phyloP scores from a whole-genome alignment of 352 stramenopile species.

The Stramenopiles sp. region DNA sequence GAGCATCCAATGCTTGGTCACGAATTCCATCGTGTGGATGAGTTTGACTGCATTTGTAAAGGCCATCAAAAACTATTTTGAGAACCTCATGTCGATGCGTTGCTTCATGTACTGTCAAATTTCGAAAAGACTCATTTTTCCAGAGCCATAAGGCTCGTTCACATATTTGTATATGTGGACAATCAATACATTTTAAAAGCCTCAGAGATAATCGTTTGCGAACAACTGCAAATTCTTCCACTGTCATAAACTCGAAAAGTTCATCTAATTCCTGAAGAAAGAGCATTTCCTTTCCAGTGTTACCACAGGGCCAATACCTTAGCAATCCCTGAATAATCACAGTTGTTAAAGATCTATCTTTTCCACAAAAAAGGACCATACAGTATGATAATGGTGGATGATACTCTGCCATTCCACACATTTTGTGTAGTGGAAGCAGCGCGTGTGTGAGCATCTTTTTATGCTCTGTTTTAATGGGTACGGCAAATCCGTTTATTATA shows the following conservation, averaged over 20 bases:
- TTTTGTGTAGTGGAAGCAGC: conserved; percentile 91
- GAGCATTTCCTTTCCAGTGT: conserved; percentile 29
- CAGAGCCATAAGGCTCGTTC: conserved; percentile 87
- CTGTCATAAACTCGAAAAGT: conserved; percentile 1
- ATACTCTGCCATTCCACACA: conserved; percentile 75
- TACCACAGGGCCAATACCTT: conserved; percentile 17
- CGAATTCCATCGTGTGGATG: conserved; percentile 83
- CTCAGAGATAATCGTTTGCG: conserved; percentile 15
- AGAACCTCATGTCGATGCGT: conserved; percentile 37
- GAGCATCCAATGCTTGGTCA: conserved; percentile 52
- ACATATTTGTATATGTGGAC: conserved; percentile 26
- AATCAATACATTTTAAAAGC: conserved; percentile 17
- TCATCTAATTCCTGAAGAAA: conserved; percentile 70
- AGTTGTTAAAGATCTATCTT: conserved; percentile 74
- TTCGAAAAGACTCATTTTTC: conserved; percentile 33
- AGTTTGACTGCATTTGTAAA: conserved; percentile 34
- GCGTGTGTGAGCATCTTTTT: conserved; percentile 30
- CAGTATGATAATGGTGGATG: conserved; percentile 96
- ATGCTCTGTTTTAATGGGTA: conserved; percentile 36
- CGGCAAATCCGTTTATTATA: conserved; percentile 97
- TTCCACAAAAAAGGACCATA: conserved; percentile 90
- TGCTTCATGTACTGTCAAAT: conserved; percentile 23
- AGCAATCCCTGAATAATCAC: conserved; percentile 20
- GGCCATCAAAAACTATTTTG: conserved; percentile 56
- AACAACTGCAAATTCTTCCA: conserved; percentile 6